These are phyloP conservation scores for Pseudozyma pruni DNA, from an alignment of 1,284 basidiomycete species.

Conservation along the genomic window DNA sequence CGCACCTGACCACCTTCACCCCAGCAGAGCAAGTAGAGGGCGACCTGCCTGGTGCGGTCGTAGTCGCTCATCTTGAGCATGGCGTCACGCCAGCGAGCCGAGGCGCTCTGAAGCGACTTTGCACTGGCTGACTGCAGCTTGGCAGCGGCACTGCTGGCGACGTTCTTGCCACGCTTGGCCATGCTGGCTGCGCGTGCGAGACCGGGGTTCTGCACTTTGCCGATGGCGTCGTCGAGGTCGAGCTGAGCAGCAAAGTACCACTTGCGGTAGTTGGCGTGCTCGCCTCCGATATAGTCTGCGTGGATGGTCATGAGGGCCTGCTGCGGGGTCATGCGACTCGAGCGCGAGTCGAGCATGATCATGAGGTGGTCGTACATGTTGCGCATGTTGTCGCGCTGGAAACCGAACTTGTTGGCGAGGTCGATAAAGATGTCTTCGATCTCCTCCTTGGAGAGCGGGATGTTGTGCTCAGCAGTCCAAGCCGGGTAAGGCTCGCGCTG, in stretches of 20 bases:
- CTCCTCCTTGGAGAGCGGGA: conserved; percentile 96
- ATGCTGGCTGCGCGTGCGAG: conserved; percentile 84
- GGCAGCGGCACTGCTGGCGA: conserved; percentile 65
- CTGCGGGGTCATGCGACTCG: conserved; percentile 87
- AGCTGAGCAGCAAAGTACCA: conserved; percentile 99
- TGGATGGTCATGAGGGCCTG: conserved; percentile 91
- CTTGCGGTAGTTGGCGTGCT: conserved; percentile 69
- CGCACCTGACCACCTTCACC: conserved; percentile 98
- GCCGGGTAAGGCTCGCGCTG: conserved; percentile 84
- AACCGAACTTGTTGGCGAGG: conserved; percentile 98
- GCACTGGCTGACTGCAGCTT: conserved; percentile 75
- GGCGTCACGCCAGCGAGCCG: conserved; percentile 93
- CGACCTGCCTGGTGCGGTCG: conserved; percentile 94
- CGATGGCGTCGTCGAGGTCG: conserved; percentile 97
- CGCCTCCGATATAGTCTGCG: conserved; percentile 98
- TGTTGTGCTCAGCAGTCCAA: conserved; percentile 89
- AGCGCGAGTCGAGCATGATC: conserved; percentile 84
- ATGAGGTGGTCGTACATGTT: conserved; percentile 94
- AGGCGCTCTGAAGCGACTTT: conserved; percentile 83
- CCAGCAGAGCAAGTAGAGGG: conserved; percentile 95
- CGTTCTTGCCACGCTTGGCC: conserved; percentile 69
- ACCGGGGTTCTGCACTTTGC: conserved; percentile 89
- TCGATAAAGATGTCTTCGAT: conserved; percentile 99
- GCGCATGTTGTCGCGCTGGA: conserved; percentile 81
- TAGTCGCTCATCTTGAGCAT: conserved; percentile 99